Base-by-base conservation (phyloP, 2,329 filamentous ascomycete species). In the Cucurbitaria berberidis region DNA sequence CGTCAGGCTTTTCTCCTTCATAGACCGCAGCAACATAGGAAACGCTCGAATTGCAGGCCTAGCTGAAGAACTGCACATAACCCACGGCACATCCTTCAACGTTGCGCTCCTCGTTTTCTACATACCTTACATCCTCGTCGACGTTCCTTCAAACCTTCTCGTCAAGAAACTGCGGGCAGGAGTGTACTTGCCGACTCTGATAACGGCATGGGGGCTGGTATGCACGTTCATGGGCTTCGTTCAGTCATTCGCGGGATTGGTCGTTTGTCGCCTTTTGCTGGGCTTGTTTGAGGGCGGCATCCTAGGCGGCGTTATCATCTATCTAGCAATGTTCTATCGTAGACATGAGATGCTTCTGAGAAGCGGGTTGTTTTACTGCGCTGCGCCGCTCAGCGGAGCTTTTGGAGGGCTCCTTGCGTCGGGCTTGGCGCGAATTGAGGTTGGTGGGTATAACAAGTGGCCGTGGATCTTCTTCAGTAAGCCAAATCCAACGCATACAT, bases 21-120 rank as follows among this genome's bases (percentile, higher is more conserved):
- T 81, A 51, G 78, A 80, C 58, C 67, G 77, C 21, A 69, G 63
- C 49, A 76, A 76, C 48, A 72, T 75, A 38, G 75, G 77, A 30
- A 80, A 79, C 43, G 77, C 78, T 0, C 72, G 74, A 32, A 76
- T 80, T 45, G 75, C 76, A 18, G 76, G 78, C 24, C 66, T 80
- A 0, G 60, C 67, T 9, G 62, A 68, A 1, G 74, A 78, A n/a
- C 68, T 80, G 16, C 34, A 72, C 2, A 72, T 80, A 13, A 67
- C 67, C 15, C 72, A 72, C 10, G 71, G 76, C 46, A 73, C 74
- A 16, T 52, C 54, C 13, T 80, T 75, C 70, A 80, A 79, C 50
- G 65, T 77, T 27, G 74, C 76, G 0, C 68, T 80, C 1, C 71
- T 75, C 7, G 74, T 80, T 35, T 80, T 80, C 66, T 79, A 79